Base-by-base conservation (phyloP, 169 alveolate genomes). In the Eimeria falciformis region DNA sequence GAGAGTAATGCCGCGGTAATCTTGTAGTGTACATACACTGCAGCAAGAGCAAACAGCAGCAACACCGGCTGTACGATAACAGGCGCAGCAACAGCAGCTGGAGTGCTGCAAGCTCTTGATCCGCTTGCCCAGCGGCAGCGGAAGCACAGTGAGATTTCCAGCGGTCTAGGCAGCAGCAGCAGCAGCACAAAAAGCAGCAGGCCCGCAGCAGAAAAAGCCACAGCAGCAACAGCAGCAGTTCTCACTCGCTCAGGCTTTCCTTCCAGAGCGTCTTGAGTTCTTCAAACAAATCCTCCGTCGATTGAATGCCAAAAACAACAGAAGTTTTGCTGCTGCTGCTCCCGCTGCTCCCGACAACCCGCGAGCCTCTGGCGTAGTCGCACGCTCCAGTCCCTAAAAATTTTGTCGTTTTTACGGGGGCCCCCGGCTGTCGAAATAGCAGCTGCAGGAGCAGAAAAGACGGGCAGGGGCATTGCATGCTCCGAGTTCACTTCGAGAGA, bases 351-450 rank as follows among this genome's bases (percentile, higher is more conserved):
- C 86, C 86, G 47, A 77, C 46, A 53, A 77, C 86, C 23, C 86
- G 86, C 45, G 86, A 77, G n/a, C 50, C 86, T 43, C 86, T 45
- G 9, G 68, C 86, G 46, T 65, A 45, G 46, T 86, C 92, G 69
- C 92, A 86, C 25, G 69, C 56, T 2, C 92, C 92, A n/a, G 75
- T 50, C 17, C 92, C 92, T 17, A 86, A 65, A 50, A 86, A 86
- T 18, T 86, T 86, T 33, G 37, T 55, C 29, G 92, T 86, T 11
- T 86, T 18, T 14, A 68, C 46, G 73, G 92, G 85, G 18, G 79
- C 85, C 47, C 85, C 92, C 43, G 56, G 77, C 17, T 55, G 92
- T 0, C 92, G n/a, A 75, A 47, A 75, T n/a, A 66, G 53, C 47
- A 86, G 53, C 92, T 86, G 92, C 71, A 47, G 55, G 25, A 62